Base-by-base conservation (phyloP, 345 rosid genomes). In the Psidium friedrichsthalianum region DNA sequence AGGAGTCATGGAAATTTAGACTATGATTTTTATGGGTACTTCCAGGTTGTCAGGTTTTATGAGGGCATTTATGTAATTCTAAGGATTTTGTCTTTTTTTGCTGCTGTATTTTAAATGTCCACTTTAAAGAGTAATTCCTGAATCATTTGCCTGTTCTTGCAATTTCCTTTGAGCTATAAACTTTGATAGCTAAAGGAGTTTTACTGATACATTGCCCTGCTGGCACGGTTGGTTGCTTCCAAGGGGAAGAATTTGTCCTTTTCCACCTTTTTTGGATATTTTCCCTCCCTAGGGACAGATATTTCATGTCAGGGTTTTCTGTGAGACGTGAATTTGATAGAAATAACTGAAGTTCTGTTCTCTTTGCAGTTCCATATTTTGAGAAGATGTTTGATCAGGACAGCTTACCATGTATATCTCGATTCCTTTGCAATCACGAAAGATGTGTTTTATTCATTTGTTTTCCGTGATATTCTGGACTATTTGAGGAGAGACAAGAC, bases 311-410 rank as follows among this genome's bases (percentile, higher is more conserved):
- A 69, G 80, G 22, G 6, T 2, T 69, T 69, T 69, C 47, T 36
- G 24, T 18, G 80, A 36, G 51, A 42, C 47, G 53, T 27, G 84
- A 27, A 36, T 84, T 29, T 83, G 29, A 47, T 80, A 51, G 25
- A n/a, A 10, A 20, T 74, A 55, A 57, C 74, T 83, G 86, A 69
- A 82, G 56, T 86, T 22, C 53, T 47, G 49, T 82, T 84, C 55
- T 82, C 53, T 86, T 88, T 86, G 95, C 94, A 97, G 99, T 97
- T 90, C 99, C 99, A 25, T 98, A 97, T 92, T 97, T 97, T 88
- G 99, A 97, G 93, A 97, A 97, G 87, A 97, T 97, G 98, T 54
- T 97, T 84, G 98, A 95, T 90, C 98, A 95, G 99, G 98, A 69
- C 98, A 97, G 83, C 95, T 95, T 87, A 94, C 91, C 42, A 93